Percentiles rank a stretch among this genome's conserved stretches.
Evolutionary conservation across 768 basidiomycete genomes (phyloP).

Genomic region (Pleurotus tuber-regium): DNA sequence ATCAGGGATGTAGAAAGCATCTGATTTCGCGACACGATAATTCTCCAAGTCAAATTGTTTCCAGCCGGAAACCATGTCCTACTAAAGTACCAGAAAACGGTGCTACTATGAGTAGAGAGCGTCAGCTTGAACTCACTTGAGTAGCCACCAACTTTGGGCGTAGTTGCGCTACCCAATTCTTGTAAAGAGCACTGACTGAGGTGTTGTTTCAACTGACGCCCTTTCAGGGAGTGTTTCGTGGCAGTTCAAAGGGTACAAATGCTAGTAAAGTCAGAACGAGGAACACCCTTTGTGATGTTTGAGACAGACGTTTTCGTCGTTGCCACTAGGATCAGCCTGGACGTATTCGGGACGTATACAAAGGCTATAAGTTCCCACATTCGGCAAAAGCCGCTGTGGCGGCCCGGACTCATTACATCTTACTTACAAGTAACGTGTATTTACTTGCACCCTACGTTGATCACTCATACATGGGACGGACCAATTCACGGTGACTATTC

Average conservation of each 20-base stretch:
- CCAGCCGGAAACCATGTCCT: not conserved
- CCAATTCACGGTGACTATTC: not conserved
- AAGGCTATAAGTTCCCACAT: conserved; percentile 9
- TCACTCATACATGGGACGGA: not conserved
- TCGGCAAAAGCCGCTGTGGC: conserved; percentile 1
- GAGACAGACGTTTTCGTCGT: too few relatives aligned
- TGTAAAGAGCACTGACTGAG: too few relatives aligned
- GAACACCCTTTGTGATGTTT: too few relatives aligned
- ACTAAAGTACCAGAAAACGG: not conserved
- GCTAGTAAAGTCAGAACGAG: too few relatives aligned
- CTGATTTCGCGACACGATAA: conserved; percentile 4
- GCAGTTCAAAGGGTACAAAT: too few relatives aligned
- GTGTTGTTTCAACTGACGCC: too few relatives aligned
- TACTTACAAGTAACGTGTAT: not conserved
- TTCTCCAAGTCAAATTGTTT: not conserved
- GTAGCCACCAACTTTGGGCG: too few relatives aligned
- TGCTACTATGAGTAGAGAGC: too few relatives aligned
- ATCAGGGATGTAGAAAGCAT: conserved; percentile 12
- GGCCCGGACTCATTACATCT: not conserved
- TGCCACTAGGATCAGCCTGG: too few relatives aligned
- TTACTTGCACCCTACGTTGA: not conserved
- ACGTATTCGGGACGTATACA: not conserved
- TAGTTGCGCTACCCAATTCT: too few relatives aligned
- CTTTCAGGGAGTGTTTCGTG: too few relatives aligned
- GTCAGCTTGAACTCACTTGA: too few relatives aligned